Conservation (phyloP, 371 early-diverging fungal species). For the Mucor irregularis region DNA sequence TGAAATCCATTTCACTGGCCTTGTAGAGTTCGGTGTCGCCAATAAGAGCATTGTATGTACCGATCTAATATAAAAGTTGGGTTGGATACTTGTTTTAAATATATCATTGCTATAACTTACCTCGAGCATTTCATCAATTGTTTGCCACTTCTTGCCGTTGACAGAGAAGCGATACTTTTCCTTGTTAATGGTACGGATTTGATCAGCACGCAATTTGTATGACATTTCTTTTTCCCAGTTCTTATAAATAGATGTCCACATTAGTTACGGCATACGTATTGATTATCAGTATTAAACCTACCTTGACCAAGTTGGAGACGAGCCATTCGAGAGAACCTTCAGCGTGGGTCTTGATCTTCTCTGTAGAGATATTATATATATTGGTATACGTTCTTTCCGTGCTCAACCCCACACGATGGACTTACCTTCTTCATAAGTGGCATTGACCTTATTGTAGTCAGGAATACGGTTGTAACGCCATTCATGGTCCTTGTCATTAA, state of each 20-base stretch:
- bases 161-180: constrained; percentile 47
- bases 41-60: constrained; percentile 55
- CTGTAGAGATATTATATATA: constrained; percentile 10
- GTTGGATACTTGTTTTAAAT: neutral
- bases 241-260: constrained; percentile 3
- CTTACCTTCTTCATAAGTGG: constrained; percentile 42
- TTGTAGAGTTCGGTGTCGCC: constrained; percentile 54
- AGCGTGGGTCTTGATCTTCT: constrained; percentile 35
- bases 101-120: constrained; percentile 6
- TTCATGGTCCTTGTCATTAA: constrained; percentile 41
- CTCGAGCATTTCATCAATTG: constrained; percentile 47
- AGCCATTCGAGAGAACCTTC: constrained; percentile 48
- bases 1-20: constrained; percentile 51
- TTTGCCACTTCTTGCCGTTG: constrained; percentile 42
- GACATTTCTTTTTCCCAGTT: constrained; percentile 61
- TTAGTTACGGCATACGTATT: no score
- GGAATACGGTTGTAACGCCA: constrained; percentile 52
- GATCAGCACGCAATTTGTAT: constrained; percentile 46
- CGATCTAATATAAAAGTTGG: constrained; percentile 23
- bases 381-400: no score
- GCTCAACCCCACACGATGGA: neutral
- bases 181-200: constrained; percentile 49
- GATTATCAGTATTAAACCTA: no score
- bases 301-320: constrained; percentile 53
- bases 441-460: constrained; percentile 49